Base-by-base conservation (phyloP, 768 basidiomycete species). In the Pleurotus djamor region DNA sequence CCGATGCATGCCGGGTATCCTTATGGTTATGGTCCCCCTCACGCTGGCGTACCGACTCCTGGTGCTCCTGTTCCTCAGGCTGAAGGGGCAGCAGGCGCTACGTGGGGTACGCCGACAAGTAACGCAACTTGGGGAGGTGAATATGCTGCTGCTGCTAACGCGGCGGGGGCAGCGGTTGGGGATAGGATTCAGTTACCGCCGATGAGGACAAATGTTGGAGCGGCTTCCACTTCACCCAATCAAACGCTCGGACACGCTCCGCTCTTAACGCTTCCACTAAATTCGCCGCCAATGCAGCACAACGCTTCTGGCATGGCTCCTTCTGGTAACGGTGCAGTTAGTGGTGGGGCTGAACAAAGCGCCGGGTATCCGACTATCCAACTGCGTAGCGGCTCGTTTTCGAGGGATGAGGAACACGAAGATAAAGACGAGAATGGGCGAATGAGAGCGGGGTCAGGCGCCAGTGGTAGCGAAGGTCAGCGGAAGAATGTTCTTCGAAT, bases 401-500 rank as follows among this genome's bases (percentile, higher is more conserved):
- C 21, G 9, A 56, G 51, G 59, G 61, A 59, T 56, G 62, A 37
- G 61, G 71, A 35, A 56, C 37, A 7, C 44, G 52, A 49, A 34
- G 54, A 48, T 61, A 60, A 49, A 38, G 33, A 54, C 34, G 45
- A 61, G 47, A 36, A 48, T 38, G n/a, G 64, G 34, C 38, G 47
- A 57, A 58, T 60, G 52, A 59, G 63, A 36, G 50, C 57, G 21
- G 51, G 60, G 47, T 61, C 64, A n/a, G 60, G 65, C 36, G 54
- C 57, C 45, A 59, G 59, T 43, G 64, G 49, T 35, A 58, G 50
- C 12, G 62, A 59, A 43, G 49, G 65, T 35, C 74, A 78, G 41
- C 88, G 87, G 79, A 88, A 84, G 72, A 88, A 86, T 64, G 81
- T 79, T 57, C 66, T 89, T 72, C 87, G 85, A 64, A 89, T 89